These are phyloP conservation scores for Globisporangium solare DNA, from an alignment of 352 stramenopile species.

Conservation along the genomic window DNA sequence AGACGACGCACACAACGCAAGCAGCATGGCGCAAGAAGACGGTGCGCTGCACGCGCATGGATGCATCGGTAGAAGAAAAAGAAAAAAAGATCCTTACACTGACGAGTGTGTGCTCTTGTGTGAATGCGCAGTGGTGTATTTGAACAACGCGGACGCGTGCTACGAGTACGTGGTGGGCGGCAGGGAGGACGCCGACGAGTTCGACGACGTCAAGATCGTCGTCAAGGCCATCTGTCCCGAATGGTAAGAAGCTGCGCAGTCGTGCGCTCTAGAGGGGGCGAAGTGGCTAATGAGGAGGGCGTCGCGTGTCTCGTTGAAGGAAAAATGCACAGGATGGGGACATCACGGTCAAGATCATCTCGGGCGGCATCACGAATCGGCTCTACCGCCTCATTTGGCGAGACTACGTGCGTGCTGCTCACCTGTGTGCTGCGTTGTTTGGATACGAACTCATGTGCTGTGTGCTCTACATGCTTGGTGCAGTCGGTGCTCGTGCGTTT, in stretches of 20 bases:
- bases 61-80: not conserved
- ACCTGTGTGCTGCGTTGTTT: not conserved
- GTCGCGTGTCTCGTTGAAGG: slow-evolving; percentile 16
- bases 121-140: slow-evolving; percentile 48
- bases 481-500: slow-evolving; percentile 86
- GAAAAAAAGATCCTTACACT: not conserved
- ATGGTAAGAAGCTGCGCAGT: slow-evolving; percentile 32
- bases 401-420: slow-evolving; percentile 32
- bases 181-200: slow-evolving; percentile 55
- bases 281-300: not conserved
- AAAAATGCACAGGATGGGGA: slow-evolving; percentile 44
- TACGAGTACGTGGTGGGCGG: slow-evolving; percentile 70
- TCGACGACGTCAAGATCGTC: slow-evolving; percentile 78
- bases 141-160: slow-evolving; percentile 77
- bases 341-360: slow-evolving; percentile 82
- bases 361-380: slow-evolving; percentile 91
- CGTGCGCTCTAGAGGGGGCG: not conserved
- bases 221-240: slow-evolving; percentile 55
- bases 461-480: not conserved
- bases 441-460: not conserved
- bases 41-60: slow-evolving; percentile 1
- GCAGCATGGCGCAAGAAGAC: slow-evolving; percentile 7
- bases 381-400: slow-evolving; percentile 84
- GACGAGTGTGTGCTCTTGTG: slow-evolving; percentile 1
- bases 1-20: slow-evolving; percentile 4